Percentiles rank a stretch among this genome's conserved stretches.
Evolutionary conservation across 768 basidiomycete genomes (phyloP).

Genomic region (Boletellus ananas): DNA sequence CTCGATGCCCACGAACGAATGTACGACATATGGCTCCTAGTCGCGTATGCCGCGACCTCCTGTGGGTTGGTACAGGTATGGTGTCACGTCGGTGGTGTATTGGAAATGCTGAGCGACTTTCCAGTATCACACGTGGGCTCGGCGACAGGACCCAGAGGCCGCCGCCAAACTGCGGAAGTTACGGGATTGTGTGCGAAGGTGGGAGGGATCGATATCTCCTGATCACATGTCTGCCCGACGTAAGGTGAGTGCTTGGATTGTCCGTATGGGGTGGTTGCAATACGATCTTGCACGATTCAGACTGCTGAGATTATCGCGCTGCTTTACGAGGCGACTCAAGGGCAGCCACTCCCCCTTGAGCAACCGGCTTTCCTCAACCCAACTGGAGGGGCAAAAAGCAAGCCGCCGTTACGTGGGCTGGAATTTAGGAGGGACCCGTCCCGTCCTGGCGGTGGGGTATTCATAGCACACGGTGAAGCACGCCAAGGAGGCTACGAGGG

Average conservation of each 20-base stretch:
- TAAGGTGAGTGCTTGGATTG: slow-evolving; percentile 51
- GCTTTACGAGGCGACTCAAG: slow-evolving; percentile 91
- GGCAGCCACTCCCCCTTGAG: slow-evolving; percentile 51
- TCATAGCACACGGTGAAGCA: slow-evolving; percentile 57
- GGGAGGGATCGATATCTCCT: slow-evolving; percentile 83
- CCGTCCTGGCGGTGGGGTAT: slow-evolving; percentile 85
- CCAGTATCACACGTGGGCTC: slow-evolving; percentile 92
- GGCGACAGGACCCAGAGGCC: slow-evolving; percentile 73
- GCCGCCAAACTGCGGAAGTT: slow-evolving; percentile 72
- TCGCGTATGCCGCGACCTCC: slow-evolving; percentile 83
- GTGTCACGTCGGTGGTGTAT: slow-evolving; percentile 4
- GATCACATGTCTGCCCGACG: slow-evolving; percentile 95
- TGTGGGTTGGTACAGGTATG: slow-evolving; percentile 88
- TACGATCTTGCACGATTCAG: slow-evolving; percentile 36
- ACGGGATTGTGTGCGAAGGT: slow-evolving; percentile 79
- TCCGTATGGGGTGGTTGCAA: not conserved
- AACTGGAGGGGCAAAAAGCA: slow-evolving; percentile 64
- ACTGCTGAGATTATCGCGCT: slow-evolving; percentile 90
- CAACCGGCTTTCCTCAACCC: slow-evolving; percentile 71
- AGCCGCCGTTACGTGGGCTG: slow-evolving; percentile 48
- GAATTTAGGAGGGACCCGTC: slow-evolving; percentile 77
- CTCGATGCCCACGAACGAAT: slow-evolving; percentile 72
- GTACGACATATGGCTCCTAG: slow-evolving; percentile 85
- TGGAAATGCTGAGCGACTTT: slow-evolving; percentile 8
- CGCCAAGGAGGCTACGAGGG: slow-evolving; percentile 47